A percentile compares a stretch with the other conserved stretches of the same genome.
Evolutionary conservation across 768 basidiomycete species (phyloP).

Genomic region (Agaricus sinodeliciosus): DNA sequence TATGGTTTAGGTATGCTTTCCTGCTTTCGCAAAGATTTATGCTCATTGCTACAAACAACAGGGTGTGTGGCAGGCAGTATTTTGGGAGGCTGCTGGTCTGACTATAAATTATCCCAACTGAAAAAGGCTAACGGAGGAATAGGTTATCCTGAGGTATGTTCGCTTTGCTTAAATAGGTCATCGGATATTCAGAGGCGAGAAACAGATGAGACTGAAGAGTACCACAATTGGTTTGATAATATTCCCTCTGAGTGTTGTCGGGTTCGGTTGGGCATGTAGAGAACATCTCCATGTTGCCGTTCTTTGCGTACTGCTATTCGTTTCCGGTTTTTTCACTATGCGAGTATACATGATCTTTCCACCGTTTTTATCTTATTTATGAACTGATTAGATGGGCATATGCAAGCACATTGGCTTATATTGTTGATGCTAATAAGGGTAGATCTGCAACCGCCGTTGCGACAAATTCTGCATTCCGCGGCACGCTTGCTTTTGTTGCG

Average conservation of each 20-base stretch:
- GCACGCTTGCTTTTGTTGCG: slow-evolving; percentile 58
- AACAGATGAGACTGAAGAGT: slow-evolving; percentile 67
- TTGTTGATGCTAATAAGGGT: slow-evolving; percentile 83
- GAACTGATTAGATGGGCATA: slow-evolving; percentile 26
- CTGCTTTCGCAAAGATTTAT: neutral
- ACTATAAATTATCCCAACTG: slow-evolving; percentile 29
- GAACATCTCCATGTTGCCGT: slow-evolving; percentile 58
- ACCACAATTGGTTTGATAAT: slow-evolving; percentile 50
- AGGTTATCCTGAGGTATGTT: slow-evolving; percentile 58
- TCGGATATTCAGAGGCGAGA: neutral
- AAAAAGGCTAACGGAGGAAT: slow-evolving; percentile 33
- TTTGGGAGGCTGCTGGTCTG: slow-evolving; percentile 41
- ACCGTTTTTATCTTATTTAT: neutral
- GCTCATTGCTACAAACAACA: slow-evolving; percentile 5
- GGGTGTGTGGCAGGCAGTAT: slow-evolving; percentile 36
- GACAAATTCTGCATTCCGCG: slow-evolving; percentile 71
- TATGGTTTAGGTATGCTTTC: slow-evolving; percentile 53
- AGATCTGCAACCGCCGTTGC: slow-evolving; percentile 73
- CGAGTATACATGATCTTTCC: slow-evolving; percentile 27
- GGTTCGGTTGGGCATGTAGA: slow-evolving; percentile 71
- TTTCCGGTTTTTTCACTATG: slow-evolving; percentile 71
- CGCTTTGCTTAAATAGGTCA: neutral
- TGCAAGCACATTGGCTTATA: slow-evolving; percentile 58
- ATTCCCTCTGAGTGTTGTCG: slow-evolving; percentile 54
- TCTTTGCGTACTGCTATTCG: slow-evolving; percentile 66